Conservation (phyloP, 2,329 filamentous ascomycete species). For the Fusarium tuaranense region DNA sequence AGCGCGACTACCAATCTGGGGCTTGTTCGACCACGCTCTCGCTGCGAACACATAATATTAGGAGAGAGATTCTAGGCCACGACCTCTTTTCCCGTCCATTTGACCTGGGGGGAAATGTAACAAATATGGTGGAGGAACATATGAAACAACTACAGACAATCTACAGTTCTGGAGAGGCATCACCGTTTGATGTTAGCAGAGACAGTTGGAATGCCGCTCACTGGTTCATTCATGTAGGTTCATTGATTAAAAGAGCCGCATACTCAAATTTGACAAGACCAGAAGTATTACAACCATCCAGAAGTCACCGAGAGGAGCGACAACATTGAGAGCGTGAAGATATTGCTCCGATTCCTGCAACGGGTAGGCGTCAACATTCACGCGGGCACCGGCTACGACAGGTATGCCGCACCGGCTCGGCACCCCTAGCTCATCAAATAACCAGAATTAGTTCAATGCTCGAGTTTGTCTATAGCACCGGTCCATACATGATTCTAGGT, state of each 20-base stretch:
- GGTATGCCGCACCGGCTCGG: not conserved
- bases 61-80: not conserved
- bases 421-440: not conserved
- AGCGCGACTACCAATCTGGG: not conserved
- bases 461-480: rapidly evolving
- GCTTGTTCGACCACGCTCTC: not conserved
- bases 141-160: not conserved
- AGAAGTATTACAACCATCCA: rapidly evolving
- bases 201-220: not conserved
- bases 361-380: not conserved
- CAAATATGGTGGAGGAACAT: too few relatives aligned
- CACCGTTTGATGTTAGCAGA: not conserved
- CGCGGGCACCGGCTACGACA: not conserved
- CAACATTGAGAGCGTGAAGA: not conserved
- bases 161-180: not conserved
- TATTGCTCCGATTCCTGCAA: not conserved
- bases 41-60: not conserved
- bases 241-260: not conserved
- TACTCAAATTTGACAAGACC: not conserved
- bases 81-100: too few relatives aligned
- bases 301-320: rapidly evolving
- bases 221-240: not conserved
- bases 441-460: not conserved
- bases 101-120: too few relatives aligned
- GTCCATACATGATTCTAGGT: rapidly evolving